These are phyloP conservation scores for Phytophthora pluvialis DNA, from an alignment of 352 stramenopile species.

Conservation along the genomic window DNA sequence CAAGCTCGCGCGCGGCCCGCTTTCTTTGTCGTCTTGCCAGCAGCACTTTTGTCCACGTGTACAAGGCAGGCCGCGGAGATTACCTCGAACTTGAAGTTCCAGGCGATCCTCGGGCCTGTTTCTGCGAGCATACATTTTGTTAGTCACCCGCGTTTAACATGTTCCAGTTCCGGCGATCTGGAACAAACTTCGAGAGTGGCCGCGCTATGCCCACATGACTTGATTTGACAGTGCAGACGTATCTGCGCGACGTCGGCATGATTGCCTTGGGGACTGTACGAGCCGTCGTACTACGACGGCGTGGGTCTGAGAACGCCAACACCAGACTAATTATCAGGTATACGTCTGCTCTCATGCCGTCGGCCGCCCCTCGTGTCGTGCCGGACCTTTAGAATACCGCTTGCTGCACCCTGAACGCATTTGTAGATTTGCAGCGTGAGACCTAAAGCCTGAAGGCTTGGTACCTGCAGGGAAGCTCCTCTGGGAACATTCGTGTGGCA, in stretches of 20 bases:
- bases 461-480: neutral
- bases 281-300: no score
- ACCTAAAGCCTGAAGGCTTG: neutral
- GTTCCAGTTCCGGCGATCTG: slow-evolving; percentile 22
- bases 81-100: slow-evolving; percentile 26
- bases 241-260: neutral
- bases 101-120: neutral
- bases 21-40: neutral
- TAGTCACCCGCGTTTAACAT: slow-evolving; percentile 21
- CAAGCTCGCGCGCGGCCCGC: neutral
- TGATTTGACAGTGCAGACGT: neutral
- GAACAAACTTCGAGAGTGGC: slow-evolving; percentile 18
- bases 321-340: neutral
- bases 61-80: neutral
- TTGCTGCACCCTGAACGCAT: neutral
- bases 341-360: neutral
- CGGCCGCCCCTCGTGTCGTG: neutral
- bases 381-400: neutral
- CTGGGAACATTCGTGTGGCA: neutral
- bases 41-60: neutral
- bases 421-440: neutral
- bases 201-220: neutral
- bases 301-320: no score
- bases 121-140: slow-evolving; percentile 12
- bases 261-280: no score